A percentile compares a stretch with the other conserved stretches of the same genome.
These are phyloP conservation scores for Venturia oleaginea DNA, from an alignment of 2,329 filamentous ascomycete species.

Conservation along the genomic window DNA sequence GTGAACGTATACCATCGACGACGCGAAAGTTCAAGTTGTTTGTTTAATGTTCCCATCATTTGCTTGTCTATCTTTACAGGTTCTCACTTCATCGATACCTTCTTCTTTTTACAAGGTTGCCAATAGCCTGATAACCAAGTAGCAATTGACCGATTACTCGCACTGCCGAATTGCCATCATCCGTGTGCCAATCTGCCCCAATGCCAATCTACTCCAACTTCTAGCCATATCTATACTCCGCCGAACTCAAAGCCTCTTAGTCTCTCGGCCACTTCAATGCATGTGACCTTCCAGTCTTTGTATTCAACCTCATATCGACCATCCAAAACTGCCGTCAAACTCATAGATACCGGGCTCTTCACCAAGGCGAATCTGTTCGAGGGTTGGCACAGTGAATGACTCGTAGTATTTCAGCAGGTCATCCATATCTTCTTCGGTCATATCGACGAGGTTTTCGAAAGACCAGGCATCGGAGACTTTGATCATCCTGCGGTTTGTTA, in stretches of 20 bases:
- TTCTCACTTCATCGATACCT: no score
- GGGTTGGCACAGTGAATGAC: constrained; percentile 34
- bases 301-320: constrained; percentile 17
- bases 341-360: constrained; percentile 29
- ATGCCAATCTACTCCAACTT: not conserved
- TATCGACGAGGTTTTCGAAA: constrained; percentile 72
- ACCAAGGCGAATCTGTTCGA: constrained; percentile 33
- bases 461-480: constrained; percentile 81
- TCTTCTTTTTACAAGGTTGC: not conserved
- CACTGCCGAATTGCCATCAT: not conserved
- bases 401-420: constrained; percentile 68
- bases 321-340: constrained; percentile 41
- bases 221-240: not conserved
- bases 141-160: not conserved
- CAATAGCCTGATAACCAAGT: not conserved
- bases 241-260: not conserved
- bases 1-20: not conserved
- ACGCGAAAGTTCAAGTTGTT: no score
- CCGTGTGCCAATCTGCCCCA: no score
- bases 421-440: constrained; percentile 76
- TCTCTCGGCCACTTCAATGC: not conserved
- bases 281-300: not conserved
- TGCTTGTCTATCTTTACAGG: no score
- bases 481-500: constrained; percentile 60
- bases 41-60: no score